Evolutionary conservation across 345 rosid genomes (phyloP), one percentile per base, ranked within the genome.

Genomic region (Isatis tinctoria): DNA sequence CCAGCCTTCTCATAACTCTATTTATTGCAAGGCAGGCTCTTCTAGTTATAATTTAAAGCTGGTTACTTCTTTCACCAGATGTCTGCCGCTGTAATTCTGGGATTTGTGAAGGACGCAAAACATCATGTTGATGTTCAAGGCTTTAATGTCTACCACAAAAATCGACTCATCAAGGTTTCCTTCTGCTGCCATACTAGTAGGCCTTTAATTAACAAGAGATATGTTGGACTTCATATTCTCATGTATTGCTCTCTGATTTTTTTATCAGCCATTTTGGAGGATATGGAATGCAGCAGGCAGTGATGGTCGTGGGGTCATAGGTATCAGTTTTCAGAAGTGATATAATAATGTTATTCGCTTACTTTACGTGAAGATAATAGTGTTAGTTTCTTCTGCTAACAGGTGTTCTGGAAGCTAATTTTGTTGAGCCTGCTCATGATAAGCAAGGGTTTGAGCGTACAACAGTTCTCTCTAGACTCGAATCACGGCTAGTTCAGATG

Each of bases 381-480:
- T 58, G 71, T 58, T 32, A 41, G 77, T 61, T 18, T 49, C 64
- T 64, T 65, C 48, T 78, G 72, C 56, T 63, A 67, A 58, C 70
- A 90, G 98, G 98, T 79, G 90, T 90, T 18, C 75, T 93, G 80
- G 98, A 93, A 82, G 98, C 98, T 70, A 86, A 93, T 84, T 93
- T 93, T 79, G 88, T 93, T 28, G 97, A 93, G 79, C 98, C 98
- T 70, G 97, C 98, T 72, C 97, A 93, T 81, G 96, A 93, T 82
- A 93, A 93, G 86, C 98, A 93, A 80, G 97, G 97, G 18, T 90
- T 93, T 82, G 96, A 90, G 81, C 90, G 94, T 47, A 93, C 98
- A 24, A 88, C 88, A 26, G 97, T 91, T 78, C 91, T 93, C 78
- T 84, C 97, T 41, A 88, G 92, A 79, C 93, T 93, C 20, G 97